Evolutionary conservation across 2,329 filamentous ascomycete genomes (phyloP).

Genomic region (Microcera coccophila): DNA sequence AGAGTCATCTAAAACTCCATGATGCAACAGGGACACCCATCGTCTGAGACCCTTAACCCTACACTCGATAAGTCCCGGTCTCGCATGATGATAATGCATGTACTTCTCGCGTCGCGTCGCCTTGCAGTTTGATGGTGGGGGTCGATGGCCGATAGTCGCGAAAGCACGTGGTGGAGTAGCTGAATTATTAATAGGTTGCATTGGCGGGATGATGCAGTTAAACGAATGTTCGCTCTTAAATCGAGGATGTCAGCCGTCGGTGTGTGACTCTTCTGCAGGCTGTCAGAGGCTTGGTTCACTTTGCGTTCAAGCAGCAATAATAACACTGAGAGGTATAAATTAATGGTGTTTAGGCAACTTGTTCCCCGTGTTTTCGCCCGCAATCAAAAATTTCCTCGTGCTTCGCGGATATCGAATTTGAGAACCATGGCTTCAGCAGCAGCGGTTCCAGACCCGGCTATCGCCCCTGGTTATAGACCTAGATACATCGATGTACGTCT

Average conservation of each 20-base stretch:
- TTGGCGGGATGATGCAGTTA: too few species aligned
- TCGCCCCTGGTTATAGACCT: slow-evolving; percentile 33
- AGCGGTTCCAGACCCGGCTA: slow-evolving; percentile 12
- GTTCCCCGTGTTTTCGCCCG: slow-evolving; percentile 8
- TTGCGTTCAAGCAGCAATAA: too few species aligned
- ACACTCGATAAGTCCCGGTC: neutral
- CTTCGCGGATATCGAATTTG: slow-evolving; percentile 9
- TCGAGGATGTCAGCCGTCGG: neutral
- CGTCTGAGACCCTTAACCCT: slow-evolving; percentile 1
- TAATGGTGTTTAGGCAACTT: slow-evolving; percentile 22
- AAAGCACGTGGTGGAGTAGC: slow-evolving; percentile 20
- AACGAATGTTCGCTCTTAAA: too few species aligned
- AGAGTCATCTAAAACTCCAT: neutral
- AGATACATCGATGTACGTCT: slow-evolving; percentile 59
- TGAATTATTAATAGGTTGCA: slow-evolving; percentile 26
- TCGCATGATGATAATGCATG: neutral
- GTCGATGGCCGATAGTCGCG: too few species aligned
- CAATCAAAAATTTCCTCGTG: slow-evolving; percentile 4
- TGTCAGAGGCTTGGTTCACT: too few species aligned
- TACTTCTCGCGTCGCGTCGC: slow-evolving; percentile 8
- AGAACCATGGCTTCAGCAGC: slow-evolving; percentile 27
- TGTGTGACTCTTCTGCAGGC: too few species aligned
- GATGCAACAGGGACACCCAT: neutral
- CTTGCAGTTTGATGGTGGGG: too few species aligned
- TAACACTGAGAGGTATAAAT: too few species aligned